These are phyloP conservation scores for Apiotrichum mycotoxinovorans DNA, from an alignment of 1,284 basidiomycete species.

Conservation along the genomic window DNA sequence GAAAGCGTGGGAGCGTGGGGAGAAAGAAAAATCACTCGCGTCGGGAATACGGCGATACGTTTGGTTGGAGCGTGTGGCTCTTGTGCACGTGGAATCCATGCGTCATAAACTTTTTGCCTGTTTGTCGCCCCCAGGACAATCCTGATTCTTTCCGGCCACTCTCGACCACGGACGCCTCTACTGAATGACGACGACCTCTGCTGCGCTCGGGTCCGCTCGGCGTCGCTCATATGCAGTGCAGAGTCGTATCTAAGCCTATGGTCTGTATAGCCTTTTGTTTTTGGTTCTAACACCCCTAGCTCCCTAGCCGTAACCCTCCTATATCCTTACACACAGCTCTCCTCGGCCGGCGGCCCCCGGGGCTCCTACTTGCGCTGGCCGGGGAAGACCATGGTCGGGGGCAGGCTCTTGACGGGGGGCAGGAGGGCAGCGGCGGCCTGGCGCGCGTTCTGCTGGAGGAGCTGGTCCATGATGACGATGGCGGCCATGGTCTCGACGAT, in stretches of 20 bases:
- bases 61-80: neutral
- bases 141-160: no score
- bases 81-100: neutral
- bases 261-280: neutral
- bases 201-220: no score
- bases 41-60: neutral
- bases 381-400: conserved; percentile 63
- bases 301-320: no score
- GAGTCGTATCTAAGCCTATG: neutral
- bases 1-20: neutral
- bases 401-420: conserved; percentile 75
- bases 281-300: no score
- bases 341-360: no score
- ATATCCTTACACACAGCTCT: no score
- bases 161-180: no score
- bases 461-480: conserved; percentile 88
- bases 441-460: conserved; percentile 81
- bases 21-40: conserved; percentile 1
- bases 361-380: conserved; percentile 41
- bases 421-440: conserved; percentile 62
- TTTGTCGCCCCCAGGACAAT: no score
- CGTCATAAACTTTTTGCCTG: neutral
- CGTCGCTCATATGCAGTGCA: neutral
- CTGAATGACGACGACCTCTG: no score
- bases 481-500: conserved; percentile 99